Evolutionary conservation across 192 early-diverging fungal genomes (phyloP).

Genomic region (Phycomyces nitens): DNA sequence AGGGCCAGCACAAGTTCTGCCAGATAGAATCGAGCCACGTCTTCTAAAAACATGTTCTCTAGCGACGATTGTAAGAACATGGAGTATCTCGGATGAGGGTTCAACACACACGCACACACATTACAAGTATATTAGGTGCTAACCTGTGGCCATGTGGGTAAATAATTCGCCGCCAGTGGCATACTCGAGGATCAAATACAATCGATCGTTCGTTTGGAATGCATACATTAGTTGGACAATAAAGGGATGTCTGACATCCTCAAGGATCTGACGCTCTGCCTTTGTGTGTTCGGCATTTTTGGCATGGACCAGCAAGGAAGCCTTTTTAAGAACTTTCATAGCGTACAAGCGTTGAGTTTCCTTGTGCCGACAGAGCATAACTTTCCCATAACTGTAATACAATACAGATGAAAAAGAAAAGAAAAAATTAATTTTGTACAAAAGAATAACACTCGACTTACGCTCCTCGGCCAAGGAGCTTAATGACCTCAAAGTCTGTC

Average conservation of each 20-base stretch:
- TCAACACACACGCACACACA: no score
- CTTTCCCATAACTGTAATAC: slow-evolving; percentile 68
- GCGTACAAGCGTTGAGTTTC: slow-evolving; percentile 60
- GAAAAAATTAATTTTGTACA: neutral
- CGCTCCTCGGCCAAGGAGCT: slow-evolving; percentile 51
- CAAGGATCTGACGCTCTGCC: slow-evolving; percentile 85
- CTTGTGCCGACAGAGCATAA: slow-evolving; percentile 79
- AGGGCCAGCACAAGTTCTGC: slow-evolving; percentile 85
- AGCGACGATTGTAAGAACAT: neutral
- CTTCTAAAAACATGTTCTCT: slow-evolving; percentile 72
- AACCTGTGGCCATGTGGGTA: slow-evolving; percentile 77
- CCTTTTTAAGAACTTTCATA: slow-evolving; percentile 94
- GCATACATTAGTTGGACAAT: slow-evolving; percentile 91
- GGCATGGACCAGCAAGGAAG: slow-evolving; percentile 73
- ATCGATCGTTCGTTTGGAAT: slow-evolving; percentile 83
- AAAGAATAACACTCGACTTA: slow-evolving; percentile 28
- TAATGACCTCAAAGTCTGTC: slow-evolving; percentile 50
- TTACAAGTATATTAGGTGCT: no score
- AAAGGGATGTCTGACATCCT: slow-evolving; percentile 84
- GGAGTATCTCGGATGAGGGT: no score
- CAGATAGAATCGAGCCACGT: slow-evolving; percentile 81
- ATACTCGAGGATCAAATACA: slow-evolving; percentile 90
- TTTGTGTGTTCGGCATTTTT: slow-evolving; percentile 82
- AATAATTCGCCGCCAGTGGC: slow-evolving; percentile 92
- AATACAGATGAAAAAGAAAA: neutral